phyloP scores from a whole-genome alignment of 2,329 filamentous ascomycete species.

The Colletotrichum viniferum region DNA sequence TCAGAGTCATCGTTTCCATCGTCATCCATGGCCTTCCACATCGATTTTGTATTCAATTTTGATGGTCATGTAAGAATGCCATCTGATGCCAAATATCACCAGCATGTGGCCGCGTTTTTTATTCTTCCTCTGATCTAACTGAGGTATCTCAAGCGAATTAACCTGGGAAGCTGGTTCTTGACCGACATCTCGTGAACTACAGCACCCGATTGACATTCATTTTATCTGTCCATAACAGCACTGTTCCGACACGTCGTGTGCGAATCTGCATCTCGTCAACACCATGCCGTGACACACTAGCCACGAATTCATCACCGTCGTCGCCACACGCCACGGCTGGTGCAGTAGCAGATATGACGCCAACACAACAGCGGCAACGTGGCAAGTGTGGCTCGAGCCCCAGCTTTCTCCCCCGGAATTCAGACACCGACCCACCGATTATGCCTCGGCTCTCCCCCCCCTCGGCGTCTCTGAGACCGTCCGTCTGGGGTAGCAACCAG shows the following conservation, averaged over 20 bases:
- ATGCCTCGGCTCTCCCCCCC: constrained; percentile 16
- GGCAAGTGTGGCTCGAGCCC: background rate
- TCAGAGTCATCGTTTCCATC: constrained; percentile 6
- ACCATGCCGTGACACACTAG: background rate
- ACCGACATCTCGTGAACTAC: background rate
- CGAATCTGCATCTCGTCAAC: background rate
- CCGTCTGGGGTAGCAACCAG: constrained; percentile 12
- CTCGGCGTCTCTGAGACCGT: background rate
- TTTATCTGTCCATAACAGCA: background rate
- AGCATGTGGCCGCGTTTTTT: background rate
- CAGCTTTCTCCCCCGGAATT: constrained; percentile 7
- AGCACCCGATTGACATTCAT: background rate
- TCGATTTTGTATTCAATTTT: background rate
- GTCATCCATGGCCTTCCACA: constrained; percentile 10
- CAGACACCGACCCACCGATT: constrained; percentile 1
- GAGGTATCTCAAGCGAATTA: background rate
- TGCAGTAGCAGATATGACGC: background rate
- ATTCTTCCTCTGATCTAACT: no score
- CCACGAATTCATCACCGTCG: background rate
- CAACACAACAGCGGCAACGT: background rate
- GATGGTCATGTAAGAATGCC: background rate
- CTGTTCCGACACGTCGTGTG: background rate
- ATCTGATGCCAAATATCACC: background rate
- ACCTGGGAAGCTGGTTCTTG: background rate
- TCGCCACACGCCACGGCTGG: background rate